Base-by-base conservation (phyloP, 345 rosid genomes). In the Lagerstroemia speciosa region DNA sequence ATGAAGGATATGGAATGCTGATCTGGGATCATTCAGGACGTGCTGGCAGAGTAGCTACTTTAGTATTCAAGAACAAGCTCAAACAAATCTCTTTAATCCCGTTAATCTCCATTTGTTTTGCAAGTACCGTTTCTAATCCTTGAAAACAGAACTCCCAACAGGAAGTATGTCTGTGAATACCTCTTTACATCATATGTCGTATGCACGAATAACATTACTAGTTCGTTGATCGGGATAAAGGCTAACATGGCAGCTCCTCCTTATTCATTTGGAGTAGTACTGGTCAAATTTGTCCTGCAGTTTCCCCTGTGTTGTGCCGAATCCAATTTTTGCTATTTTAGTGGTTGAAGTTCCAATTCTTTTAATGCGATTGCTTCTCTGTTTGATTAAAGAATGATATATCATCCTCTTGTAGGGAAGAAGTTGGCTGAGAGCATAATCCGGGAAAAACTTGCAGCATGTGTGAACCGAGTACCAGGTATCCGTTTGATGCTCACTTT, bases 391-490 rank as follows among this genome's bases (percentile, higher is more conserved):
- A 37, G 1, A 16, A 7, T 17, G 34, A 24, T 52, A 19, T 45
- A 34, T 48, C 55, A 17, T 48, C 55, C 26, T 20, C 57, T 15
- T 57, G 65, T 88, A 91, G 98, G 98, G 29, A 87, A 87, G 79
- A 93, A 91, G 79, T 78, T 93, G 79, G 98, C 98, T 70, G 82
- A 79, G 50, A 89, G 98, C 82, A 77, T 93, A 34, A 82, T 91
- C 73, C 83, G 80, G 65, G 95, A 83, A 76, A 93, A 84, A 72
- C 93, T 93, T 64, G 98, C 97, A 37, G 98, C 96, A 2, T 93
- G 98, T 77, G 94, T 89, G 43, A 93, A 93, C 72, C 80, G 87
- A 69, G 88, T 93, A 4, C 96, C 98, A 67, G 97, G 98, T 74
- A 81, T 38, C 71, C 66, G 17, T 68, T 32, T 19, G 26, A 60